Conservation (phyloP, 208 protist species). For the Crithidia acanthocephali region DNA sequence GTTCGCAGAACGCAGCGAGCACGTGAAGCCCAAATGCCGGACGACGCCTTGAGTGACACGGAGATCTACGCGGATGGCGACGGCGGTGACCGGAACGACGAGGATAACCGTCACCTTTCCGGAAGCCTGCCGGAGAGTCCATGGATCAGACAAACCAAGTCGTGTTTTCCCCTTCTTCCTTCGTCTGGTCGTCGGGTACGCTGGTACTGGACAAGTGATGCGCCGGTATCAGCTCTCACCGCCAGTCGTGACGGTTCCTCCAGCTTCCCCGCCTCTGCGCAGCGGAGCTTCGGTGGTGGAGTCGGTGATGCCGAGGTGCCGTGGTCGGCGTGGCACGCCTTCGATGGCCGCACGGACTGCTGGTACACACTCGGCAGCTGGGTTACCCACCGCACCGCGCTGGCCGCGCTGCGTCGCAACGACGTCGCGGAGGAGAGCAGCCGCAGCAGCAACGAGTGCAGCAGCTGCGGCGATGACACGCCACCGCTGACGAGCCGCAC, state of each 20-base stretch:
- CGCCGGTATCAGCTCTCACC: not conserved
- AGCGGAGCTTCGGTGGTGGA: not conserved
- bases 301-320: constrained; percentile 24
- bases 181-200: constrained; percentile 28
- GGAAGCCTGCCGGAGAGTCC: not conserved
- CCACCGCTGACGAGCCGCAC: not conserved
- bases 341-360: constrained; percentile 49
- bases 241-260: not conserved
- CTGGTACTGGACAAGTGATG: constrained; percentile 38
- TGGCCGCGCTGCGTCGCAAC: constrained; percentile 1
- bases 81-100: not conserved
- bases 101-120: not conserved
- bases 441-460: not conserved
- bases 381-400: constrained; percentile 9
- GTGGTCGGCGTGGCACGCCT: constrained; percentile 45
- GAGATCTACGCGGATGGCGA: not conserved
- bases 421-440: not conserved
- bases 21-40: not conserved
- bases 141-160: too few species aligned
- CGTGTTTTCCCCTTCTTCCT: constrained; percentile 1
- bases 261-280: not conserved
- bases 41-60: not conserved
- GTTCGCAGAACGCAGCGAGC: too few species aligned
- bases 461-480: not conserved
- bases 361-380: constrained; percentile 45